Conservation (phyloP, 208 protist genomes). For the Trypanosoma melophagium region DNA sequence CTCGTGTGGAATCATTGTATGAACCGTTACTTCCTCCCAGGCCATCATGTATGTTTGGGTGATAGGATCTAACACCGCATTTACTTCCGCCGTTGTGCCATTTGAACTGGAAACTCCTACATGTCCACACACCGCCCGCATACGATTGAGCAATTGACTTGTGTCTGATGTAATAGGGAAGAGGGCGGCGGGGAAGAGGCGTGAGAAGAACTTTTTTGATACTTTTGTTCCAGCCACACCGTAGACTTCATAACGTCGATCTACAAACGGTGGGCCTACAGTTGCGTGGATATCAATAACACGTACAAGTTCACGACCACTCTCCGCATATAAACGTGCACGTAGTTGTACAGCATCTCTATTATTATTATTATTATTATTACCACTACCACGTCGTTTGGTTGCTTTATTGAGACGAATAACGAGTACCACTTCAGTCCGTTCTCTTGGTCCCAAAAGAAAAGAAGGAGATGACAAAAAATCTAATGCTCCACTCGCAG, state of each 20-base stretch:
- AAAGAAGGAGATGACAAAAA: slow-evolving; percentile 42
- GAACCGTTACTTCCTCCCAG: slow-evolving; percentile 80
- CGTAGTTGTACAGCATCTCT: slow-evolving; percentile 25
- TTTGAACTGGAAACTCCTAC: slow-evolving; percentile 37
- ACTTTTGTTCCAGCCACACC: slow-evolving; percentile 59
- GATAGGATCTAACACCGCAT: slow-evolving; percentile 80
- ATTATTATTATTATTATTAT: background rate
- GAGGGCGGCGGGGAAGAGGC: slow-evolving; percentile 56
- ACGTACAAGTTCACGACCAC: slow-evolving; percentile 62
- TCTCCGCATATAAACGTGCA: slow-evolving; percentile 56
- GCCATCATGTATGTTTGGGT: slow-evolving; percentile 79
- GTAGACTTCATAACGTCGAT: slow-evolving; percentile 86
- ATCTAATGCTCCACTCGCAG: slow-evolving; percentile 36
- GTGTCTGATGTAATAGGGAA: slow-evolving; percentile 49
- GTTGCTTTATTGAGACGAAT: slow-evolving; percentile 33
- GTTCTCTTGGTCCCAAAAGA: slow-evolving; percentile 62
- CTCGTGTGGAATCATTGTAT: slow-evolving; percentile 53
- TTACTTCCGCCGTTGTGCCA: slow-evolving; percentile 55
- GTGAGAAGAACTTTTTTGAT: slow-evolving; percentile 61
- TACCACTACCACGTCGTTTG: background rate
- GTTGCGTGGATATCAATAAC: slow-evolving; percentile 58
- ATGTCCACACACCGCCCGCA: slow-evolving; percentile 70
- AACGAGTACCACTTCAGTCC: slow-evolving; percentile 51
- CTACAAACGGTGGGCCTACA: slow-evolving; percentile 64
- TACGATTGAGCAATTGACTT: slow-evolving; percentile 49